Evolutionary conservation across 2,329 filamentous ascomycete species (phyloP).

Genomic region (Claviceps monticola): DNA sequence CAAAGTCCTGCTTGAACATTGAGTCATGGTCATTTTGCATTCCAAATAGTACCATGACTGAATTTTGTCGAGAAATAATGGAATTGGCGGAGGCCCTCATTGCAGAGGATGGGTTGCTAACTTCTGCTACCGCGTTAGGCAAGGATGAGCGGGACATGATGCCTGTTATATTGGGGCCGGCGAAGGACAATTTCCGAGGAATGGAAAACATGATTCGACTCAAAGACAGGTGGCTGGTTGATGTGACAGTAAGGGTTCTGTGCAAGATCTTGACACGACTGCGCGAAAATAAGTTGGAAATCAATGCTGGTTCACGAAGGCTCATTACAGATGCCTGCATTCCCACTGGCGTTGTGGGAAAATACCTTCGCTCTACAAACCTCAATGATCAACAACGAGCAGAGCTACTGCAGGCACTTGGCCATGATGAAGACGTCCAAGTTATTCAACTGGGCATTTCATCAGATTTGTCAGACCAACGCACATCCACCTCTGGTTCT

Average conservation of each 20-base stretch:
- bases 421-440: constrained; percentile 41
- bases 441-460: constrained; percentile 27
- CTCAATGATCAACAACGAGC: constrained; percentile 72
- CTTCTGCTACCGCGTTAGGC: constrained; percentile 40
- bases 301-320: constrained; percentile 44
- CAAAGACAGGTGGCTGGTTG: constrained; percentile 74
- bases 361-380: constrained; percentile 58
- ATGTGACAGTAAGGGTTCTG: constrained; percentile 68
- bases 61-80: constrained; percentile 91
- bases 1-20: constrained; percentile 68
- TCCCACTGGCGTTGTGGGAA: constrained; percentile 35
- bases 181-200: constrained; percentile 40
- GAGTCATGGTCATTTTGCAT: constrained; percentile 69
- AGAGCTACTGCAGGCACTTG: constrained; percentile 54
- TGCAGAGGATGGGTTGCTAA: constrained; percentile 71
- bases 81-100: constrained; percentile 81
- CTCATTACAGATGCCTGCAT: constrained; percentile 56
- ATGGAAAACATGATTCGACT: constrained; percentile 84
- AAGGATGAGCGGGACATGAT: constrained; percentile 25
- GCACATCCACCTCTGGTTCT: constrained; percentile 12
- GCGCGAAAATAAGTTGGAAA: constrained; percentile 60
- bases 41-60: constrained; percentile 67
- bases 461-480: constrained; percentile 10
- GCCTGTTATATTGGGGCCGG: constrained; percentile 24
- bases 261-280: constrained; percentile 72